Evolutionary conservation across 768 basidiomycete species (phyloP), one percentile per base, ranked within the genome.

Genomic region (Hygrocybe coccinea): DNA sequence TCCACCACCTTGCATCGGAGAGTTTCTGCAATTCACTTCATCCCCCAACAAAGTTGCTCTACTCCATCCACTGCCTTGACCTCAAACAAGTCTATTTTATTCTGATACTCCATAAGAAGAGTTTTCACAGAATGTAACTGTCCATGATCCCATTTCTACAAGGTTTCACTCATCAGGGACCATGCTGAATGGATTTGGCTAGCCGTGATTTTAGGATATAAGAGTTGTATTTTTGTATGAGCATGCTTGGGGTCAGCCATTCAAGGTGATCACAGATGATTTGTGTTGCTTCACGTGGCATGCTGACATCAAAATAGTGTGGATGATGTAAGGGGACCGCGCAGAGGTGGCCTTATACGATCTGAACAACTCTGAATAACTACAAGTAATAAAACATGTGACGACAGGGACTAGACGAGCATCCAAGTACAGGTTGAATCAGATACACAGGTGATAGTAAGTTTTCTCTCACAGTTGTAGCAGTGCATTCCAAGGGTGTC

Each of bases 191-290:
- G 59, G 7, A 71, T 58, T 47, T 71, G 69, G 12, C 35, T 57
- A 5, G 56, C 38, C n/a, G 64, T 64, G 14, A 64, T 54, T 9
- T 58, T 55, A 5, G 69, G 67, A 46, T 69, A 72, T 36, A 68
- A 60, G 10, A 65, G 65, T 15, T 69, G 67, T 29, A 69, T 74
- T 63, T 67, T 9, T 65, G 68, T 41, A 72, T 66, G 62, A 71
- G 54, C 12, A 60, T 45, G 6, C 34, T 57, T 14, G 67, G 69
- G n/a, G 64, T 67, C 1, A 48, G 47, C 60, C 63, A 62, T 41
- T 67, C 61, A 1, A 63, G 55, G 36, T 66, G 56, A 7, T 67
- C 58, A 0, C 54, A 54, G 43, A 69, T 67, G 9, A 68, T 60
- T 14, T 61, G 52, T 5, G 61, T 29, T 2, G 57, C 67, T 39